Evolutionary conservation across 73 alveolate genomes (phyloP).

Genomic region (Effrenium voratum): DNA sequence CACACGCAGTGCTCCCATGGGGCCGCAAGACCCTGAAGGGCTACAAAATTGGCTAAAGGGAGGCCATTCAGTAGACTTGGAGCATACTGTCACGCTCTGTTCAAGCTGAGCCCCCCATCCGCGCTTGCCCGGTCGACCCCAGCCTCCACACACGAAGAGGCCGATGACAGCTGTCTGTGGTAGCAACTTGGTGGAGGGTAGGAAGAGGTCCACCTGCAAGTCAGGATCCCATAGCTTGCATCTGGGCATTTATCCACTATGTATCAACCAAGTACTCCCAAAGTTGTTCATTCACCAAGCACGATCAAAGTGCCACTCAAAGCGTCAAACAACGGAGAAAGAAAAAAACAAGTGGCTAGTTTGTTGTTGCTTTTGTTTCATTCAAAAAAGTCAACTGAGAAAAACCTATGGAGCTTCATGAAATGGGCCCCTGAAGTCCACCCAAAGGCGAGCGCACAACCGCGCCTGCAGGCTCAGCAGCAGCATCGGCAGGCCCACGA

Average conservation of each 20-base stretch:
- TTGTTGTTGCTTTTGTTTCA: background rate
- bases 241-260: background rate
- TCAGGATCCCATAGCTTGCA: too few species aligned
- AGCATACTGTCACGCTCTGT: too few species aligned
- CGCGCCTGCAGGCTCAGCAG: slow-evolving; percentile 56
- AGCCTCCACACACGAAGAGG: slow-evolving; percentile 84
- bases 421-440: background rate
- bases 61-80: too few species aligned
- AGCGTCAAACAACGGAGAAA: too few species aligned
- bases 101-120: too few species aligned
- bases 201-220: slow-evolving; percentile 60
- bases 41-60: too few species aligned
- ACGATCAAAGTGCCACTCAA: too few species aligned
- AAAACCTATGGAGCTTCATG: background rate
- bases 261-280: background rate
- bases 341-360: too few species aligned
- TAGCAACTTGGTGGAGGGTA: slow-evolving; percentile 61
- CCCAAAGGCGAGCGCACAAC: background rate
- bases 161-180: slow-evolving; percentile 74
- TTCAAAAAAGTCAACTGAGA: background rate
- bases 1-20: too few species aligned
- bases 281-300: too few species aligned
- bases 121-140: too few species aligned
- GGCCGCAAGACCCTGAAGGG: too few species aligned
- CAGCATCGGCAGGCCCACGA: slow-evolving; percentile 87